phyloP scores from a whole-genome alignment of 495 filamentous ascomycete species.

The Talaromyces stipitatus region DNA sequence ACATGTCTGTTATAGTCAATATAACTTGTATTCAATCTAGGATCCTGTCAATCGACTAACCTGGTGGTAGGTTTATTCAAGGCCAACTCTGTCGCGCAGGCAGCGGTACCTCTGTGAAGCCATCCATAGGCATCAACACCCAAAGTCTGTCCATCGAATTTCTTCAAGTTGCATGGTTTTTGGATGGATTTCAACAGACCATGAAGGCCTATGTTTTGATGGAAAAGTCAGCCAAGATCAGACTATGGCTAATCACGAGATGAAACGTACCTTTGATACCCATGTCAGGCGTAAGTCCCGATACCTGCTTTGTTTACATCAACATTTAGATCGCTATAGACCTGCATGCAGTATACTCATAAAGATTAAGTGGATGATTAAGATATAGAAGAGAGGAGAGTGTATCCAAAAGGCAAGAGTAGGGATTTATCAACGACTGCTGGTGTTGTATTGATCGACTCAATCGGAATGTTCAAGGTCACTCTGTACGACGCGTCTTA shows the following conservation, averaged over 20 bases:
- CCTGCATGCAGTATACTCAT: background rate
- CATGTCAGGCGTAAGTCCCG: slow-evolving; percentile 41
- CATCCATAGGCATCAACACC: slow-evolving; percentile 96
- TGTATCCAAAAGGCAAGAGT: background rate
- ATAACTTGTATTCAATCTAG: background rate
- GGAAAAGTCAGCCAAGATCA: background rate
- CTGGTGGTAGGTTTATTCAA: slow-evolving; percentile 79
- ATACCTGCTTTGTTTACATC: slow-evolving; percentile 21
- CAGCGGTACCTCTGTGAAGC: slow-evolving; percentile 88
- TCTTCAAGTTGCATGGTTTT: slow-evolving; percentile 74
- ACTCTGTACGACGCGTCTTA: slow-evolving; percentile 12
- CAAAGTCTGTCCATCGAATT: slow-evolving; percentile 80
- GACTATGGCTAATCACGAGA: background rate
- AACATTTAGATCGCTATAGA: background rate
- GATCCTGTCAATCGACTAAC: slow-evolving; percentile 35
- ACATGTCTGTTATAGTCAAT: slow-evolving; percentile 56
- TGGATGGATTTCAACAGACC: slow-evolving; percentile 95
- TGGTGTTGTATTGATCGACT: background rate
- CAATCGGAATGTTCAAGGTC: slow-evolving; percentile 19
- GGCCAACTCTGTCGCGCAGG: slow-evolving; percentile 88
- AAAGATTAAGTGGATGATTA: background rate
- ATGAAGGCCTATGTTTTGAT: slow-evolving; percentile 58
- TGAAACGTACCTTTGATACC: slow-evolving; percentile 57
- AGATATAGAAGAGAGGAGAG: background rate
- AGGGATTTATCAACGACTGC: background rate